A percentile compares a stretch with the other conserved stretches of the same genome.
phyloP scores from a whole-genome alignment of 768 basidiomycete species.

The Boletus patriciae region DNA sequence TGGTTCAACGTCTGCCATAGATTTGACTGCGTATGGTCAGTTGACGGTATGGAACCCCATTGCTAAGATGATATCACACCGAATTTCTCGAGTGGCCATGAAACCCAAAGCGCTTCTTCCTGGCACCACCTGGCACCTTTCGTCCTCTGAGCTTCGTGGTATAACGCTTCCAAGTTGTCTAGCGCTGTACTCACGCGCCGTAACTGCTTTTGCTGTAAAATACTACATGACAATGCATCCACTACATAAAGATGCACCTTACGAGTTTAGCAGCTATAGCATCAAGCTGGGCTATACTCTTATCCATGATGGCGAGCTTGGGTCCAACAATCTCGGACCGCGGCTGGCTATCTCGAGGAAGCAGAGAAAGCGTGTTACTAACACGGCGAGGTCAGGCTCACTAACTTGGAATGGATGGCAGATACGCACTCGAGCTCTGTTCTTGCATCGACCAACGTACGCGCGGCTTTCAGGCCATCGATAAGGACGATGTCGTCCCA shows the following conservation, averaged over 20 bases:
- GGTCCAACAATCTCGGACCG: constrained; percentile 59
- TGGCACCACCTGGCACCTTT: constrained; percentile 74
- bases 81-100: constrained; percentile 80
- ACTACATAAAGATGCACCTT: constrained; percentile 23
- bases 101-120: constrained; percentile 74
- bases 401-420: background rate
- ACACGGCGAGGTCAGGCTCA: background rate
- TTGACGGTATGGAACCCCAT: background rate
- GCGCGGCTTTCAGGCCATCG: constrained; percentile 78
- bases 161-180: constrained; percentile 61
- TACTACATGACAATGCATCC: background rate
- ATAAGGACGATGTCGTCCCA: constrained; percentile 84
- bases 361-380: constrained; percentile 64
- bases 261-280: constrained; percentile 65
- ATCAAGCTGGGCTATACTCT: constrained; percentile 58
- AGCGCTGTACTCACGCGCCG: constrained; percentile 60
- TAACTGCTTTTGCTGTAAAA: constrained; percentile 64
- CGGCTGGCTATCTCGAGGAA: constrained; percentile 54
- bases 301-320: constrained; percentile 68
- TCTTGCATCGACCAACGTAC: constrained; percentile 68
- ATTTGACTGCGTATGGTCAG: constrained; percentile 45
- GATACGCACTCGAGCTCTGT: constrained; percentile 80
- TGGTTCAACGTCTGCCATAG: constrained; percentile 53
- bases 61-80: constrained; percentile 42
- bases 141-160: constrained; percentile 66